Evolutionary conservation across 2,329 filamentous ascomycete species (phyloP), one percentile per base, ranked within the genome.

Genomic region (Diaporthe aspalathi): DNA sequence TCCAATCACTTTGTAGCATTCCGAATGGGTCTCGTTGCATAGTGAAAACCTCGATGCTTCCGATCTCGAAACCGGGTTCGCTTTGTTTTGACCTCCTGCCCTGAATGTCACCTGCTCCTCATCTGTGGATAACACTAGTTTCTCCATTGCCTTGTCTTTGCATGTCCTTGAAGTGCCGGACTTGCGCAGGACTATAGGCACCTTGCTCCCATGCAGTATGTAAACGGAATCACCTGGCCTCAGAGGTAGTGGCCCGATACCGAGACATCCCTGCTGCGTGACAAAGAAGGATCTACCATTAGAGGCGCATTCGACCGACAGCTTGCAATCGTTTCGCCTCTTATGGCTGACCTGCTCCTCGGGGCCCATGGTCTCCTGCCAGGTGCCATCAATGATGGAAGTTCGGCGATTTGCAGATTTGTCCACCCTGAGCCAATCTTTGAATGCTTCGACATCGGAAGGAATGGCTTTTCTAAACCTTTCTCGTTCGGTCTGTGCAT

Each of bases 1-100:
- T 7, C 67, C 67, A 29, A 68, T 27, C 1, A 68, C 29, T 5
- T n/a, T 60, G 53, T 60, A 60, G 24, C 67, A 68, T 1, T 47
- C 22, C 2, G 20, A n/a, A 17, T 68, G 67, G 14, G 2, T 14
- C 5, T 68, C 67, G 8, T 50, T 47, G 6, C 53, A 60, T 16
- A 29, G 16, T 17, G 35, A 29, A 17, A 56, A 29, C n/a, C 27
- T 38, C 24, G 45, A 27, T n/a, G 40, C 27, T 49, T 49, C 52
- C 17, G 29, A 16, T n/a, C 27, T 1, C 24, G 27, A 20, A 3
- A 5, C 43, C 6, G 20, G 2, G 2, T 35, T 49, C 12, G 27
- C 6, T 22, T 11, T 49, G 3, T 11, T 29, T n/a, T 6, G 40
- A 27, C 20, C 38, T 27, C 29, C 53, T 4, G 27, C n/a, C 4